Evolutionary conservation across 2,329 filamentous ascomycete genomes (phyloP).

Genomic region (Fusarium chuoi): DNA sequence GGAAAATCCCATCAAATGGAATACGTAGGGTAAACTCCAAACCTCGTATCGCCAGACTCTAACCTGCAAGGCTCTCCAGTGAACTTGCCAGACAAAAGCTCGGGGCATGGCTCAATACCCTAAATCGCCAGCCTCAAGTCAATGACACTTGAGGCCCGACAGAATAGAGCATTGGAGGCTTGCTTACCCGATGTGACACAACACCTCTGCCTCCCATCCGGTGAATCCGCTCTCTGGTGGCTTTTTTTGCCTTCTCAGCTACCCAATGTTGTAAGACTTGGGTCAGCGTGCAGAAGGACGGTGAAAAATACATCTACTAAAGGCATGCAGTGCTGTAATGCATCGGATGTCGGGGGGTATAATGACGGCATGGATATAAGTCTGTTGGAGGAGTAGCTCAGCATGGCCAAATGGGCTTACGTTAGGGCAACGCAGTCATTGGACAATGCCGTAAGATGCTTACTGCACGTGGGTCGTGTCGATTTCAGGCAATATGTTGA

Average conservation of each 20-base stretch:
- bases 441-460: not conserved
- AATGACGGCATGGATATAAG: constrained; percentile 22
- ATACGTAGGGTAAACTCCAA: not conserved
- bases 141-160: constrained; percentile 2
- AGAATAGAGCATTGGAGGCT: constrained; percentile 4
- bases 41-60: constrained; percentile 3
- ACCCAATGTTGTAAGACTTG: constrained; percentile 12
- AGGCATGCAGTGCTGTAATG: not conserved
- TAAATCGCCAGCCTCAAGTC: not conserved
- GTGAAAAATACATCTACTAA: not conserved
- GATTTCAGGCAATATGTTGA: constrained; percentile 14
- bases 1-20: not conserved
- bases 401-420: not conserved
- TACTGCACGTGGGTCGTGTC: constrained; percentile 9
- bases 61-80: not conserved
- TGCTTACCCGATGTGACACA: constrained; percentile 31
- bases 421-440: not conserved
- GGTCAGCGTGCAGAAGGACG: constrained; percentile 4
- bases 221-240: constrained; percentile 4
- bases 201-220: not conserved
- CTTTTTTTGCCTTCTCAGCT: not conserved
- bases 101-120: constrained; percentile 23
- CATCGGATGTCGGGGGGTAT: constrained; percentile 15
- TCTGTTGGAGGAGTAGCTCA: not conserved
- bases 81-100: not conserved